Percentiles rank a stretch among this genome's conserved stretches.
phyloP scores from a whole-genome alignment of 2,329 filamentous ascomycete species.

The Cercospora sesami region DNA sequence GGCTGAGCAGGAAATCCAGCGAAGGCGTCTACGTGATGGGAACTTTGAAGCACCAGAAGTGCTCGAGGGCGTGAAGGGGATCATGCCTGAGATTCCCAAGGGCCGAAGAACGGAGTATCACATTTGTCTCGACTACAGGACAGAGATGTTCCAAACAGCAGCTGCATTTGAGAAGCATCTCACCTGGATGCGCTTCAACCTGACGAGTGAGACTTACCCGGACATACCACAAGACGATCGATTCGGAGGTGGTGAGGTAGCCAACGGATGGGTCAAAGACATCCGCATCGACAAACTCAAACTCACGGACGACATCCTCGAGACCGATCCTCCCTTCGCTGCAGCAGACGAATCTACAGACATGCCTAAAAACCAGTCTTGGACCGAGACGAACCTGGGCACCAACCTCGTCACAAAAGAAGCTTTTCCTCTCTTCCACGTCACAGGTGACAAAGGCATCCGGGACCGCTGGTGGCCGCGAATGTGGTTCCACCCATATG shows the following conservation, averaged over 20 bases:
- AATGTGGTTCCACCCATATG: slow-evolving; percentile 31
- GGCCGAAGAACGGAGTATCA: slow-evolving; percentile 28
- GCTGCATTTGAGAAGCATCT: slow-evolving; percentile 26
- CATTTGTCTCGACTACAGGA: slow-evolving; percentile 30
- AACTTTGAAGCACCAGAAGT: slow-evolving; percentile 13
- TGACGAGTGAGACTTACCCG: slow-evolving; percentile 14
- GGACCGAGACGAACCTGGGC: slow-evolving; percentile 27
- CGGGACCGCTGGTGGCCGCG: slow-evolving; percentile 29
- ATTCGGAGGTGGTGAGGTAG: slow-evolving; percentile 1
- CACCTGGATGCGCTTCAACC: slow-evolving; percentile 31
- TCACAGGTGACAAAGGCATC: slow-evolving; percentile 28
- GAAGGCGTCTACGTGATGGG: slow-evolving; percentile 16
- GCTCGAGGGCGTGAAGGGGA: slow-evolving; percentile 6
- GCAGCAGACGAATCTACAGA: not conserved
- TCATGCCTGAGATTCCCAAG: slow-evolving; percentile 22
- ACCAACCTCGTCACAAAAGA: slow-evolving; percentile 25
- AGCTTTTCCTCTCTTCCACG: slow-evolving; percentile 27
- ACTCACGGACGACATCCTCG: slow-evolving; percentile 19
- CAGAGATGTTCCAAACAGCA: slow-evolving; percentile 30
- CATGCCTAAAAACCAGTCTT: slow-evolving; percentile 17
- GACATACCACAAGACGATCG: slow-evolving; percentile 4
- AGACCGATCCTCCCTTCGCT: slow-evolving; percentile 20
- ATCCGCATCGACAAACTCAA: slow-evolving; percentile 23
- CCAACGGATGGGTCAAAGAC: slow-evolving; percentile 4
- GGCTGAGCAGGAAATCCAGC: slow-evolving; percentile 54